Conservation (phyloP, 805 yeast genomes). For the Suhomyces pyralidae region DNA sequence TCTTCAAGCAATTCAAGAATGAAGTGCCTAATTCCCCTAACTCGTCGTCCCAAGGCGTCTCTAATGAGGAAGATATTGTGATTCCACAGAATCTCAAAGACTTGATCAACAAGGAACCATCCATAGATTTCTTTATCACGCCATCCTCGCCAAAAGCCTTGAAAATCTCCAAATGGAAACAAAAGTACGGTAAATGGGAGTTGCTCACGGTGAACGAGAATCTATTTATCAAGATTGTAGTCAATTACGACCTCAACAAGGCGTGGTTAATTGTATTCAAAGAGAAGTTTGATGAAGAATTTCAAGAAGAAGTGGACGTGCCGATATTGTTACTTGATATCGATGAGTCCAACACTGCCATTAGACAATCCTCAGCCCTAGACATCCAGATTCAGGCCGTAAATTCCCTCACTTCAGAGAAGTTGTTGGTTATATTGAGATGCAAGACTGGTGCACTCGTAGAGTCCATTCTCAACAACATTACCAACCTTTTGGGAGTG, state of each 20-base stretch:
- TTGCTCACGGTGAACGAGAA: slow-evolving; percentile 37
- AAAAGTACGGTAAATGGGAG: slow-evolving; percentile 43
- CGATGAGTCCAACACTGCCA: slow-evolving; percentile 18
- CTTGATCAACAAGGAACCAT: slow-evolving; percentile 33
- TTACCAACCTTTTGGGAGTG: slow-evolving; percentile 28
- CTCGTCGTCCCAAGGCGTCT: slow-evolving; percentile 2
- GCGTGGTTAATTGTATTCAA: slow-evolving; percentile 41
- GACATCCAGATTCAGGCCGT: slow-evolving; percentile 35
- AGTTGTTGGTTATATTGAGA: slow-evolving; percentile 30
- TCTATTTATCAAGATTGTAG: slow-evolving; percentile 37
- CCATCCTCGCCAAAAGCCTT: slow-evolving; percentile 32
- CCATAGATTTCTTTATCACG: slow-evolving; percentile 38
- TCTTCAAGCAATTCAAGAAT: slow-evolving; percentile 31
- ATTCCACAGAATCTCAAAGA: slow-evolving; percentile 38
- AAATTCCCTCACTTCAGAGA: slow-evolving; percentile 31
- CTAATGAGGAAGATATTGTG: slow-evolving; percentile 19
- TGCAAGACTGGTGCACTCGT: slow-evolving; percentile 27
- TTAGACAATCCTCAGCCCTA: slow-evolving; percentile 36
- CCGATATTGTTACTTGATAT: slow-evolving; percentile 37
- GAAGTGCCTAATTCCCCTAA: slow-evolving; percentile 1
- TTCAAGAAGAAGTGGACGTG: slow-evolving; percentile 30
- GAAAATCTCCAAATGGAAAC: slow-evolving; percentile 43
- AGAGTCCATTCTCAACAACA: slow-evolving; percentile 21
- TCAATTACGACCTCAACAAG: slow-evolving; percentile 30
- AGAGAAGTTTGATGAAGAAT: slow-evolving; percentile 33